These are phyloP conservation scores for Erigeron philadelphicus DNA, from an alignment of 140 eudicot species.

Conservation along the genomic window DNA sequence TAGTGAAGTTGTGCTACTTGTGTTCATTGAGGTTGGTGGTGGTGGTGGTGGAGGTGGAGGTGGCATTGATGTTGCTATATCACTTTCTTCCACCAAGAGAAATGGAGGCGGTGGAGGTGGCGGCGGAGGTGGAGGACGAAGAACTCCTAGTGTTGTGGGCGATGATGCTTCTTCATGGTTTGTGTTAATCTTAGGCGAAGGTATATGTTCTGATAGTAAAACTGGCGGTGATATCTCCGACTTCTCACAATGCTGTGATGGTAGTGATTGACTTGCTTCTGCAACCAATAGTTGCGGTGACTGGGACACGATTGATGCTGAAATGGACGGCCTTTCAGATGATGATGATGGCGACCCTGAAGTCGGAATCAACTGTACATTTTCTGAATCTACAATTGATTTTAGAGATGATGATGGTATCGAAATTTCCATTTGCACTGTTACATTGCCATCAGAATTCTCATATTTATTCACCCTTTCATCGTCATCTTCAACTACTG, in stretches of 20 bases:
- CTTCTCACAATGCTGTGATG: conserved; percentile 18
- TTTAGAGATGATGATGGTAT: conserved; percentile 30
- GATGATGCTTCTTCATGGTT: conserved; percentile 5
- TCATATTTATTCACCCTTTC: conserved; percentile 19
- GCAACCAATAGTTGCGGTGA: conserved; percentile 19
- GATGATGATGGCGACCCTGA: conserved; percentile 23
- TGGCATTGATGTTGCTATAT: conserved; percentile 14
- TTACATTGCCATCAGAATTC: conserved; percentile 21
- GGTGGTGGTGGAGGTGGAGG: conserved; percentile 37
- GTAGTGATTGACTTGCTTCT: conserved; percentile 27
- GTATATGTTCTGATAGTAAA: conserved; percentile 10
- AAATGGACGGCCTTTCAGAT: conserved; percentile 25
- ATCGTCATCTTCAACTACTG: neutral
- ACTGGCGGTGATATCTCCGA: conserved; percentile 19
- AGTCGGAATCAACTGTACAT: conserved; percentile 27
- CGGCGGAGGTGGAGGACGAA: conserved; percentile 20
- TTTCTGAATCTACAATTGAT: conserved; percentile 25
- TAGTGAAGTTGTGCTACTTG: conserved; percentile 28
- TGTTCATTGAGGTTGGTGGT: conserved; percentile 22
- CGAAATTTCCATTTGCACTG: conserved; percentile 31
- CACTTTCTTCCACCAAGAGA: neutral
- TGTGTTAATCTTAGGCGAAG: conserved; percentile 4
- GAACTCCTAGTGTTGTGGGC: conserved; percentile 9
- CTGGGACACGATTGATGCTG: conserved; percentile 27
- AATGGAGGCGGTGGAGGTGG: conserved; percentile 31